Conservation (phyloP, 345 rosid species). For the Lenwebbia sp. region DNA sequence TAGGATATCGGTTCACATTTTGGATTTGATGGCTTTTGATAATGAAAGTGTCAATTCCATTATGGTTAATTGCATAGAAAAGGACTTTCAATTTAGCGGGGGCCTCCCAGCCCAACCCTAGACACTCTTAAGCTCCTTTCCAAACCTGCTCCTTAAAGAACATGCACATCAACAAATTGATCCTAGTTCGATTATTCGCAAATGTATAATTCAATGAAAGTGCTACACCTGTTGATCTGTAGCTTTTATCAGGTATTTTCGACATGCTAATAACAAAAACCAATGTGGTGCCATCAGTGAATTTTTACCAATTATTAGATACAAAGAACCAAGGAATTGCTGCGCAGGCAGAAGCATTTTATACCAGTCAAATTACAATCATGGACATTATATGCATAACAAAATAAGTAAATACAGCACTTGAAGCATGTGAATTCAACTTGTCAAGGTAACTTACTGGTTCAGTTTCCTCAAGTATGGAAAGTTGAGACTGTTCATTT, state of each 20-base stretch:
- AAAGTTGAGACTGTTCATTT: slow-evolving; percentile 84
- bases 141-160: not conserved
- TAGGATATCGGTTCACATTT: not conserved
- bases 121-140: not conserved
- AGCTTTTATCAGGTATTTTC: not conserved
- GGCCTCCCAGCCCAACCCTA: not conserved
- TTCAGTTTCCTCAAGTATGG: slow-evolving; percentile 51
- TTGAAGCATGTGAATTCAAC: not conserved
- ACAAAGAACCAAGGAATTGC: not conserved
- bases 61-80: not conserved
- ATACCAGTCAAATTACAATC: not conserved
- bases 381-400: not conserved
- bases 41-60: not conserved
- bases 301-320: not conserved
- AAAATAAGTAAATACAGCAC: not conserved
- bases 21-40: not conserved
- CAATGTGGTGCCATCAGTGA: not conserved
- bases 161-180: not conserved
- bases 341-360: not conserved
- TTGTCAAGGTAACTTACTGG: slow-evolving; percentile 42
- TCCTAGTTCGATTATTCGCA: not conserved
- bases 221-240: not conserved
- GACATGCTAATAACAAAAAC: not conserved
- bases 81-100: not conserved
- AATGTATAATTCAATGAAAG: not conserved